These are phyloP conservation scores for Lecanicillium sp. DNA, from an alignment of 2,329 filamentous ascomycete genomes.

Conservation along the genomic window DNA sequence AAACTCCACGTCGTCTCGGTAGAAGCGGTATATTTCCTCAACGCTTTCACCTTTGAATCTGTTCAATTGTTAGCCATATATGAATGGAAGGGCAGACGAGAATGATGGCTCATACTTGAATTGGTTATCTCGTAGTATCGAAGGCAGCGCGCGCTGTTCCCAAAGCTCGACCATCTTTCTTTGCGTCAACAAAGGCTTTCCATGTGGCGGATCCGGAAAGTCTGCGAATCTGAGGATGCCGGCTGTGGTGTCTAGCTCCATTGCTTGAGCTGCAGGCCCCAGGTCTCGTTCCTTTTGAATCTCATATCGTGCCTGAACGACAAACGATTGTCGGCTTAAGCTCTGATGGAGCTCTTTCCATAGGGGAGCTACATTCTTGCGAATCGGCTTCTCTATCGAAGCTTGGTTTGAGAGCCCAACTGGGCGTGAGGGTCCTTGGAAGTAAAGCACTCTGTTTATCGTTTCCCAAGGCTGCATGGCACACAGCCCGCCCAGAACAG, in stretches of 20 bases:
- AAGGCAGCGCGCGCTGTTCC: constrained; percentile 39
- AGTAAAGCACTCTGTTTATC: constrained; percentile 45
- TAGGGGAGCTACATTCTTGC: constrained; percentile 26
- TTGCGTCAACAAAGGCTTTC: constrained; percentile 38
- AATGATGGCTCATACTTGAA: constrained; percentile 41
- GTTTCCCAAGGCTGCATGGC: constrained; percentile 46
- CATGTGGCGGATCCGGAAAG: constrained; percentile 48
- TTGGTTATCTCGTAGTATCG: constrained; percentile 42
- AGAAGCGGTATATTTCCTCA: constrained; percentile 47
- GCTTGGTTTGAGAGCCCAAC: constrained; percentile 35
- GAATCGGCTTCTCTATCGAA: constrained; percentile 29
- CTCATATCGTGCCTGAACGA: constrained; percentile 48
- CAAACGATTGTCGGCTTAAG: constrained; percentile 48
- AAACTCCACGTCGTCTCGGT: constrained; percentile 47
- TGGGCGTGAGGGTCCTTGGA: constrained; percentile 38
- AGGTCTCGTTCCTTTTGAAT: constrained; percentile 41
- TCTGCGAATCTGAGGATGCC: constrained; percentile 52
- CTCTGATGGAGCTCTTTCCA: constrained; percentile 51
- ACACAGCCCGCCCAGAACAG: constrained; percentile 49
- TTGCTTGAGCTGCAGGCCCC: constrained; percentile 22
- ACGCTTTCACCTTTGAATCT: constrained; percentile 47
- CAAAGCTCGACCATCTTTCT: constrained; percentile 51
- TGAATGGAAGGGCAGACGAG: no score
- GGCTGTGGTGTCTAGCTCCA: constrained; percentile 32
- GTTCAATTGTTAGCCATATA: constrained; percentile 4